Evolutionary conservation across 106 monocot genomes (phyloP).

Genomic region (Dactylorhiza incarnata): DNA sequence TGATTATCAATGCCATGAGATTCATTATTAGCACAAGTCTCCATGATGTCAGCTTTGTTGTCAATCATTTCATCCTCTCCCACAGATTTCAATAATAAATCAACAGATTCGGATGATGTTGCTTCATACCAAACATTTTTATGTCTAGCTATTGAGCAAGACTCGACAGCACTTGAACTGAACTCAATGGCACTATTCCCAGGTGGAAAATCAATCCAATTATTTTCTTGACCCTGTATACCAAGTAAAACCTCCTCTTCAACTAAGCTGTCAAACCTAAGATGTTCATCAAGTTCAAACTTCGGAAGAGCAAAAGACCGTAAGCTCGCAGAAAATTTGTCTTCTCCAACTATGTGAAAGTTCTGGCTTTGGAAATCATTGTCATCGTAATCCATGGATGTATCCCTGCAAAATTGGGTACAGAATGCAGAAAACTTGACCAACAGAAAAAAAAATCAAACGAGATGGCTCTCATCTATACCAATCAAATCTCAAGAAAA

Average conservation of each 20-base stretch:
- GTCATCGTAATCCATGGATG: conserved; percentile 95
- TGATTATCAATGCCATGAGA: conserved; percentile 21
- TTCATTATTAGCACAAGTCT: conserved; percentile 14
- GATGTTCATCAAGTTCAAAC: conserved; percentile 82
- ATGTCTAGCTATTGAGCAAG: conserved; percentile 46
- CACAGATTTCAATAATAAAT: conserved; percentile 85
- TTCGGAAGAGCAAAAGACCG: conserved; percentile 58
- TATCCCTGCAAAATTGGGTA: conserved; percentile 36
- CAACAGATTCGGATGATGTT: conserved; percentile 88
- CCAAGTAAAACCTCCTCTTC: conserved; percentile 67
- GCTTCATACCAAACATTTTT: conserved; percentile 93
- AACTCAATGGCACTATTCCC: conserved; percentile 51
- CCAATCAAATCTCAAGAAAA: background rate
- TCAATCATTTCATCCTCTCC: conserved; percentile 58
- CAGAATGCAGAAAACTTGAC: background rate
- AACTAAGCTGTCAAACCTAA: conserved; percentile 70
- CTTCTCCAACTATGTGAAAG: conserved; percentile 79
- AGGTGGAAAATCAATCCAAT: conserved; percentile 90
- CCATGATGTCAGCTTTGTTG: conserved; percentile 17
- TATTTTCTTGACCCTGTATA: conserved; percentile 56
- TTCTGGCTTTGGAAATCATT: conserved; percentile 88
- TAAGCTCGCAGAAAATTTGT: conserved; percentile 57
- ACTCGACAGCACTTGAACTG: conserved; percentile 51
- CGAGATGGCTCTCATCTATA: background rate
- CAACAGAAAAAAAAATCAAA: background rate